Evolutionary conservation across 2,329 filamentous ascomycete species (phyloP).

Genomic region (Trichophyton simii): DNA sequence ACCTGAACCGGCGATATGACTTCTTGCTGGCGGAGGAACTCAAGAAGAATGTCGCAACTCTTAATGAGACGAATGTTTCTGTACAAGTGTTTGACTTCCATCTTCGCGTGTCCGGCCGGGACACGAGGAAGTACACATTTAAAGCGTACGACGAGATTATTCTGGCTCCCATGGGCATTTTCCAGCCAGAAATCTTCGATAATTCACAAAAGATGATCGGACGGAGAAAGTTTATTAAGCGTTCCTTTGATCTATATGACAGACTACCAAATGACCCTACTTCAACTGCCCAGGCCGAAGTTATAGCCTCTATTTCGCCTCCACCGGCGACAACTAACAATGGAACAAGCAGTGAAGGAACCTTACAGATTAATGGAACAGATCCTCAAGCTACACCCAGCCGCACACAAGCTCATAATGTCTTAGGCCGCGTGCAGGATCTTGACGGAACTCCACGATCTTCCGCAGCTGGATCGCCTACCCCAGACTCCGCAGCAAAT

Average conservation of each 20-base stretch:
- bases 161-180: constrained; percentile 85
- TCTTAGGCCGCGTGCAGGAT: constrained; percentile 55
- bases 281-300: constrained; percentile 67
- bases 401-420: constrained; percentile 52
- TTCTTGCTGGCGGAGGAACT: constrained; percentile 89
- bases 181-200: constrained; percentile 78
- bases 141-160: constrained; percentile 96
- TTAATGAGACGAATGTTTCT: constrained; percentile 79
- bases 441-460: constrained; percentile 66
- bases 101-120: constrained; percentile 71
- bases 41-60: constrained; percentile 83
- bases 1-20: constrained; percentile 78
- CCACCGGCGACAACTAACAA: constrained; percentile 16
- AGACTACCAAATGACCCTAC: constrained; percentile 81
- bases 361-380: constrained; percentile 14
- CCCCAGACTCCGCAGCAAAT: constrained; percentile 60
- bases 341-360: constrained; percentile 24
- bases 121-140: constrained; percentile 86
- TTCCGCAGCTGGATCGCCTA: constrained; percentile 78
- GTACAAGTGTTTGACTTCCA: constrained; percentile 86
- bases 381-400: constrained; percentile 34
- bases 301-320: constrained; percentile 42
- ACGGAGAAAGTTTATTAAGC: constrained; percentile 67
- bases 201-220: constrained; percentile 65
- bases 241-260: constrained; percentile 90